A percentile compares a stretch with the other conserved stretches of the same genome.
Conservation (phyloP, 306 rosid species). For the Acacia acuminata region DNA sequence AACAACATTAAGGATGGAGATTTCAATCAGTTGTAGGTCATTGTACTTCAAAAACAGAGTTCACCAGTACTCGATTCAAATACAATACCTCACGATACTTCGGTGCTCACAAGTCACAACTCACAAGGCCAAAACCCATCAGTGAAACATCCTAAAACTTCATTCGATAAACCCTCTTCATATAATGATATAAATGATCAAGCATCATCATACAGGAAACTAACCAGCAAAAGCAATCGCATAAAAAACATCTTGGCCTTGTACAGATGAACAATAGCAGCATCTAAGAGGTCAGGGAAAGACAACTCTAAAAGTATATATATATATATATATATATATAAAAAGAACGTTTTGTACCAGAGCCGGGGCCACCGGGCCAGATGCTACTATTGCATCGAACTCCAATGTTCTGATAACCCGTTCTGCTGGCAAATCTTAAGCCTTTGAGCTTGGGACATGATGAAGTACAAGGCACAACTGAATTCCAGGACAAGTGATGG, state of each 20-base stretch:
- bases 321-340: neutral
- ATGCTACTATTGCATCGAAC: conserved; percentile 49
- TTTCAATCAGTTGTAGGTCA: neutral
- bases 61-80: neutral
- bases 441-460: conserved; percentile 28
- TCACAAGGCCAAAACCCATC: neutral
- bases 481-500: conserved; percentile 29
- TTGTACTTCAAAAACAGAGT: neutral
- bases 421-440: conserved; percentile 26
- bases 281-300: neutral
- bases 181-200: neutral
- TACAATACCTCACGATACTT: neutral
- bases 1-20: neutral
- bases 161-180: neutral
- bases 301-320: neutral
- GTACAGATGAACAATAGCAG: neutral
- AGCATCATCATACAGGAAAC: neutral
- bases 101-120: too few relatives aligned
- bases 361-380: conserved; percentile 57
- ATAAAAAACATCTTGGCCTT: neutral
- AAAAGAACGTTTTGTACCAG: conserved; percentile 43
- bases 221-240: neutral
- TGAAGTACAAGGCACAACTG: conserved; percentile 12
- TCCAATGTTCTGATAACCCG: conserved; percentile 36
- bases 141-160: neutral